Conservation (phyloP, 179 eudicot genomes). For the Amaranthus tricolor region DNA sequence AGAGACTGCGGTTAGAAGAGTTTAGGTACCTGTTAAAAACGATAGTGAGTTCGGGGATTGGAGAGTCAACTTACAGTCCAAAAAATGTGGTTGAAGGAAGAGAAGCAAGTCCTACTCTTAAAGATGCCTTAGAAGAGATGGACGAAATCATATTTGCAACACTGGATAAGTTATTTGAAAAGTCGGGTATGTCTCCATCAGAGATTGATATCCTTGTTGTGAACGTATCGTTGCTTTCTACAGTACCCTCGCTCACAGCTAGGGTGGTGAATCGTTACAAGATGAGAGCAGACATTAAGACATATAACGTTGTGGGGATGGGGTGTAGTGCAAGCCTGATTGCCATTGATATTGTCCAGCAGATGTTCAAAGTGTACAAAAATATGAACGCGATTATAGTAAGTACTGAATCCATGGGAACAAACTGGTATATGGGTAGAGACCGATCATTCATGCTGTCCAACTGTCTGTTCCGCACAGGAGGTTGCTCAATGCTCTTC, state of each 20-base stretch:
- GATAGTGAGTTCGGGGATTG: conserved; percentile 60
- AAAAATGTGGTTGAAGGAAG: conserved; percentile 39
- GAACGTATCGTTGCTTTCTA: conserved; percentile 48
- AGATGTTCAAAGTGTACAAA: conserved; percentile 44
- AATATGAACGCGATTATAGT: conserved; percentile 46
- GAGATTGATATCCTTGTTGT: conserved; percentile 58
- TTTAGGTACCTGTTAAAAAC: conserved; percentile 47
- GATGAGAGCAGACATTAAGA: conserved; percentile 52
- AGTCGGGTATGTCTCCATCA: conserved; percentile 36
- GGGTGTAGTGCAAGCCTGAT: conserved; percentile 77
- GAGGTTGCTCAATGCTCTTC: conserved; percentile 80
- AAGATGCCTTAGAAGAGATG: conserved; percentile 45
- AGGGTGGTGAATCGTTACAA: conserved; percentile 56
- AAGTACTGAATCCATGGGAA: conserved; percentile 65
- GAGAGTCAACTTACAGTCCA: conserved; percentile 65
- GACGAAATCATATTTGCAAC: conserved; percentile 49
- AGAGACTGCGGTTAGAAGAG: conserved; percentile 44
- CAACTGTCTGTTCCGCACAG: conserved; percentile 70
- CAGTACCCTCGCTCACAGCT: conserved; percentile 50
- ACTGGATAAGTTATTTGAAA: conserved; percentile 45
- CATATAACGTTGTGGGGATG: conserved; percentile 63
- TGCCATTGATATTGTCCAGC: conserved; percentile 44
- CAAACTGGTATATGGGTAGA: conserved; percentile 69
- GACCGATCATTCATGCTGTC: conserved; percentile 84
- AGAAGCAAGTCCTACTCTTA: conserved; percentile 32